These are phyloP conservation scores for Geotrichum australiense DNA, from an alignment of 1,139 yeast species.

Conservation along the genomic window DNA sequence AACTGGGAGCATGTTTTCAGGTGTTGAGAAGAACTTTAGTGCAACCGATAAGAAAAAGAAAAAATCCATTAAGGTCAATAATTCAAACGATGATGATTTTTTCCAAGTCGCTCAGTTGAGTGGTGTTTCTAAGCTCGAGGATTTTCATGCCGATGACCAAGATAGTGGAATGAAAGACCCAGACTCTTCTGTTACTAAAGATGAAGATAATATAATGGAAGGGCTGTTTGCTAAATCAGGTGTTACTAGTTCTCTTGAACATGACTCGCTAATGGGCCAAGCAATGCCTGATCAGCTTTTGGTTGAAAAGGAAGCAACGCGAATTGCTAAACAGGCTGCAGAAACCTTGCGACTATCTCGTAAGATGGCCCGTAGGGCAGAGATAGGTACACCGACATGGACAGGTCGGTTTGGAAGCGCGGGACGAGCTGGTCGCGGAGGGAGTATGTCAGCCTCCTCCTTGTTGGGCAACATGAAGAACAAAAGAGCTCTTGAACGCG, in stretches of 20 bases:
- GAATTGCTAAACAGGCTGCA: slow-evolving; percentile 73
- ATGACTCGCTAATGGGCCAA: slow-evolving; percentile 66
- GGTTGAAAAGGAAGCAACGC: slow-evolving; percentile 68
- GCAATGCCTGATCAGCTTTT: slow-evolving; percentile 48
- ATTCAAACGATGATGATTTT: slow-evolving; percentile 42
- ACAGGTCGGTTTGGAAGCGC: slow-evolving; percentile 89
- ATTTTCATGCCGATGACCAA: slow-evolving; percentile 39
- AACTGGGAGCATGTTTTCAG: slow-evolving; percentile 57
- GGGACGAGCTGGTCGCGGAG: slow-evolving; percentile 43
- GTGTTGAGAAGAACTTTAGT: slow-evolving; percentile 40
- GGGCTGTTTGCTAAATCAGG: slow-evolving; percentile 68
- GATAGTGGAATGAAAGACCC: slow-evolving; percentile 24
- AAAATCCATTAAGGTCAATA: slow-evolving; percentile 22
- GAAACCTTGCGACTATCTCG: slow-evolving; percentile 65
- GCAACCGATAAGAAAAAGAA: slow-evolving; percentile 32
- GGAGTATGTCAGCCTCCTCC: slow-evolving; percentile 23
- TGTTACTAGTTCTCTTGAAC: slow-evolving; percentile 69
- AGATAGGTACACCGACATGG: slow-evolving; percentile 90
- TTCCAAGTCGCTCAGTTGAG: slow-evolving; percentile 45
- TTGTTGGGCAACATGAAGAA: slow-evolving; percentile 27
- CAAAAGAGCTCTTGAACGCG: slow-evolving; percentile 27
- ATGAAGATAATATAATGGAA: slow-evolving; percentile 59
- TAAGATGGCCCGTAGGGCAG: slow-evolving; percentile 51
- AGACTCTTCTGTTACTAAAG: slow-evolving; percentile 24
- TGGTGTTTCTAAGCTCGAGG: slow-evolving; percentile 52